A percentile compares a stretch with the other conserved stretches of the same genome.
These are phyloP conservation scores for Phaeophleospora eucalypticola DNA, from an alignment of 2,329 filamentous ascomycete genomes.

Conservation along the genomic window DNA sequence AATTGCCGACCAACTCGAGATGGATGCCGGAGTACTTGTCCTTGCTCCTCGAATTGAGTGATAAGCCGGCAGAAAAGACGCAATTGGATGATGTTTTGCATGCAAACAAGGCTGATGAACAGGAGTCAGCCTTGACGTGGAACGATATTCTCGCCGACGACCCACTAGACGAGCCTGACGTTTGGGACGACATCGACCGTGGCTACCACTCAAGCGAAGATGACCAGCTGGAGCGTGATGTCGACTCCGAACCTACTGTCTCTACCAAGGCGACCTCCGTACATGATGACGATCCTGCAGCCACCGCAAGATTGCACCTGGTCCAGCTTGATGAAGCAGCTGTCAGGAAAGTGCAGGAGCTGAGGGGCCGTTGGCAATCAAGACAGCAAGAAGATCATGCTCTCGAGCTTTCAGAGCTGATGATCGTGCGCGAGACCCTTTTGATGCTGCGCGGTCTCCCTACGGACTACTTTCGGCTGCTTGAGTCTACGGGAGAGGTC, in stretches of 20 bases:
- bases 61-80: constrained; percentile 70
- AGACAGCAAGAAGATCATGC: background rate
- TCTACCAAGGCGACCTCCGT: constrained; percentile 36
- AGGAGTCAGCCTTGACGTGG: constrained; percentile 59
- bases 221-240: constrained; percentile 40
- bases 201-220: constrained; percentile 62
- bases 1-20: constrained; percentile 55
- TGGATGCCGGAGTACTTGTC: constrained; percentile 78
- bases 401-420: constrained; percentile 60
- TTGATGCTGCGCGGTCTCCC: constrained; percentile 81
- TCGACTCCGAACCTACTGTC: constrained; percentile 25
- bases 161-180: constrained; percentile 61
- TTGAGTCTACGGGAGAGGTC: constrained; percentile 27
- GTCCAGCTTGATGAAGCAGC: constrained; percentile 23
- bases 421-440: constrained; percentile 70
- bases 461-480: constrained; percentile 62
- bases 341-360: constrained; percentile 38
- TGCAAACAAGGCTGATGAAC: background rate
- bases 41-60: constrained; percentile 74
- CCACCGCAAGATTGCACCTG: constrained; percentile 34
- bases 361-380: constrained; percentile 8
- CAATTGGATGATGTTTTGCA: constrained; percentile 60
- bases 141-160: constrained; percentile 73
- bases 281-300: constrained; percentile 35
- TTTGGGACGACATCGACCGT: constrained; percentile 71